Percentiles rank a stretch among this genome's conserved stretches.
Evolutionary conservation across 345 rosid genomes (phyloP).

Genomic region (Diplotaxis tenuifolia): DNA sequence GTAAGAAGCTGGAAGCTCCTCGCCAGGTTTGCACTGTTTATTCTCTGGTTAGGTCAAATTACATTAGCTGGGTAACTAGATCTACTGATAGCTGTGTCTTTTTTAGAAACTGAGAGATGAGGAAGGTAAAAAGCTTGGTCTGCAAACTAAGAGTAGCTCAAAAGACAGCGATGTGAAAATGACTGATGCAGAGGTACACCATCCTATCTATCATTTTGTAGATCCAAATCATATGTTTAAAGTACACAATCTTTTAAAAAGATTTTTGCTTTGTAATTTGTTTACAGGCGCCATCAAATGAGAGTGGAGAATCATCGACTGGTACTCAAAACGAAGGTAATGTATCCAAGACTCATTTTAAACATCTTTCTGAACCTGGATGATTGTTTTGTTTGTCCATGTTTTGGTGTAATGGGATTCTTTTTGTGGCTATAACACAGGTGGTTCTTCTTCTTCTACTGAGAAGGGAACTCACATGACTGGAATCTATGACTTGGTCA

Average conservation of each 20-base stretch:
- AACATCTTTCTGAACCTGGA: conserved; percentile 13
- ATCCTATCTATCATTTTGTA: background rate
- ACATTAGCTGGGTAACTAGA: background rate
- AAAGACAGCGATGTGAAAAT: conserved; percentile 70
- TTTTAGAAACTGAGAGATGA: conserved; percentile 77
- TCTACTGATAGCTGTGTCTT: conserved; percentile 11
- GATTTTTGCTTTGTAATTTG: conserved; percentile 1
- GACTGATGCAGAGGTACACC: conserved; percentile 70
- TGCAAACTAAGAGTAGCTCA: conserved; percentile 51
- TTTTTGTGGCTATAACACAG: conserved; percentile 26
- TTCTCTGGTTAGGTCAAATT: background rate
- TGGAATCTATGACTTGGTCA: conserved; percentile 85
- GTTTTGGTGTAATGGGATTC: background rate
- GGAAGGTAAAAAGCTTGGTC: conserved; percentile 83
- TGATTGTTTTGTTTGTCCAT: background rate
- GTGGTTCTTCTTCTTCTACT: conserved; percentile 38
- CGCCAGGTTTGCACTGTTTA: conserved; percentile 60
- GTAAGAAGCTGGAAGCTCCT: conserved; percentile 72
- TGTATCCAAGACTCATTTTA: conserved; percentile 5
- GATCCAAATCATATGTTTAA: background rate
- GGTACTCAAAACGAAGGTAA: conserved; percentile 60
- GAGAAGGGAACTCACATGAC: conserved; percentile 60
- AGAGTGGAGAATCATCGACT: conserved; percentile 58
- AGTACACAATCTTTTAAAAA: background rate
- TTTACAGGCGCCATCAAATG: conserved; percentile 66